phyloP scores from a whole-genome alignment of 2,329 filamentous ascomycete species.

The Penicillium vulpinum region DNA sequence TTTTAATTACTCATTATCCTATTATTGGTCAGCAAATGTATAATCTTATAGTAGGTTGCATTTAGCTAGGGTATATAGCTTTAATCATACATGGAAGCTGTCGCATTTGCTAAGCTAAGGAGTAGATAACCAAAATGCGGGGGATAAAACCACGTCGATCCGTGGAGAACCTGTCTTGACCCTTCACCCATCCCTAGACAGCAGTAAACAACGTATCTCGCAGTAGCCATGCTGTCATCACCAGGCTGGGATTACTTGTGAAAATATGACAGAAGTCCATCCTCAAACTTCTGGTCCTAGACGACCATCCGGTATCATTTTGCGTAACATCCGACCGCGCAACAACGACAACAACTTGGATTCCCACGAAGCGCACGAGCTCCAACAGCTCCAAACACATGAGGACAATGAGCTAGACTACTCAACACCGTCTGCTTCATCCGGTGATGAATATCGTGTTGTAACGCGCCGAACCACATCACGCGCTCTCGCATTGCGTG shows the following conservation, averaged over 20 bases:
- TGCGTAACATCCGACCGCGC: conserved; percentile 8
- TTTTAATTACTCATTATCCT: not conserved
- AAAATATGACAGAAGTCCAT: not conserved
- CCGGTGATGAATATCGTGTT: conserved; percentile 34
- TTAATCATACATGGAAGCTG: not conserved
- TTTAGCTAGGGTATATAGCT: not conserved
- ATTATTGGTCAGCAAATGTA: not conserved
- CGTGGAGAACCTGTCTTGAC: not conserved
- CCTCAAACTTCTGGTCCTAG: not conserved
- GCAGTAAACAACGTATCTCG: not conserved
- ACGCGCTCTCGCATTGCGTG: conserved; percentile 11
- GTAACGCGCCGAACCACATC: conserved; percentile 29
- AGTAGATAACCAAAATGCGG: not conserved
- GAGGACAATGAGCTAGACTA: conserved; percentile 25
- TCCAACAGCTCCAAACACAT: conserved; percentile 34
- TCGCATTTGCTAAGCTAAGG: not conserved
- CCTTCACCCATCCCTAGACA: not conserved
- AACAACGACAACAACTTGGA: not conserved
- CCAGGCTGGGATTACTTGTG: not conserved
- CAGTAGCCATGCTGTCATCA: not conserved
- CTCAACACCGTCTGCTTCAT: conserved; percentile 35
- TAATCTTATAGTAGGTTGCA: not conserved
- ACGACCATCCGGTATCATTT: not conserved
- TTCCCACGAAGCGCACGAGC: conserved; percentile 27
- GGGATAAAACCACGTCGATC: not conserved